These are phyloP conservation scores for Botrytis hyacinthi DNA, from an alignment of 2,329 filamentous ascomycete species.

Conservation along the genomic window DNA sequence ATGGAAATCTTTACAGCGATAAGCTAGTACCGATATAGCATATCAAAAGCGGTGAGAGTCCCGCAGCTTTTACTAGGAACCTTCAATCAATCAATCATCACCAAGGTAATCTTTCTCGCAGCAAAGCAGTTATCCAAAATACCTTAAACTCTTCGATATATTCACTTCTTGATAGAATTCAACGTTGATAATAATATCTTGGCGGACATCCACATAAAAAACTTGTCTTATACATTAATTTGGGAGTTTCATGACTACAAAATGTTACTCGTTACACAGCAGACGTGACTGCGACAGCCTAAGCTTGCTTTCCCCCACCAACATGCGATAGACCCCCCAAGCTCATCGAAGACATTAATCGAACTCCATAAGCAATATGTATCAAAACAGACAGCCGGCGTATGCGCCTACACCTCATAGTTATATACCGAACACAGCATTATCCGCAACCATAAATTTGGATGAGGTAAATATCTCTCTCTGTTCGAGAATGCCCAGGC, in stretches of 20 bases:
- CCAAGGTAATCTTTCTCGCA: neutral
- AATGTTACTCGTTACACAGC: neutral
- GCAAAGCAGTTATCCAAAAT: neutral
- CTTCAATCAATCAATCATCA: neutral
- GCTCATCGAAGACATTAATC: constrained; percentile 4
- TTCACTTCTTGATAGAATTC: neutral
- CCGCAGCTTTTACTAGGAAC: neutral
- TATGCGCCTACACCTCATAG: constrained; percentile 50
- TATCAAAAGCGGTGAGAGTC: constrained; percentile 19
- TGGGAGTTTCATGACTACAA: neutral
- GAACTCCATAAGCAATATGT: constrained; percentile 32
- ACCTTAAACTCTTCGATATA: neutral
- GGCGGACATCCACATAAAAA: no score
- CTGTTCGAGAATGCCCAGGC: neutral
- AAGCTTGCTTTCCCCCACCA: constrained; percentile 17
- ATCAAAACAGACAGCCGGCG: constrained; percentile 37
- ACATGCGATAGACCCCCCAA: neutral
- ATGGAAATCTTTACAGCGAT: constrained; percentile 19
- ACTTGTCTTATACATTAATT: neutral
- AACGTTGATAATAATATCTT: no score
- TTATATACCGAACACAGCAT: constrained; percentile 80
- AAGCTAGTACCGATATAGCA: constrained; percentile 21
- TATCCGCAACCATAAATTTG: constrained; percentile 87
- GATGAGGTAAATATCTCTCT: constrained; percentile 66
- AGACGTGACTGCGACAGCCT: neutral